Conservation (phyloP, 2,329 filamentous ascomycete species). For the Fusarium sp. region DNA sequence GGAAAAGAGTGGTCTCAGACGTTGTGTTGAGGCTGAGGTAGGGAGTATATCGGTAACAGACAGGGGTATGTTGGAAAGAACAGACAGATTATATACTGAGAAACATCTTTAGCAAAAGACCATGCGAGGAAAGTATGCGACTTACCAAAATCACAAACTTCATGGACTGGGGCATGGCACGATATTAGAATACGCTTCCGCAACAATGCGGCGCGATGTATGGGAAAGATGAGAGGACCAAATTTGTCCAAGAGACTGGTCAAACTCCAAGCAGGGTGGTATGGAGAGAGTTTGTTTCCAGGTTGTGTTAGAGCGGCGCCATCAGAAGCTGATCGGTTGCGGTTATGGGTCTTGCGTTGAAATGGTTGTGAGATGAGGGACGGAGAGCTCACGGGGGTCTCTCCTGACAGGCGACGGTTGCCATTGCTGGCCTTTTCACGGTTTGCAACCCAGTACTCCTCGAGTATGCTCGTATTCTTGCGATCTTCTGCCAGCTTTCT, state of each 20-base stretch:
- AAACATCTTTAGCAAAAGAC: conserved; percentile 34
- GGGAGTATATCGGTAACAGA: conserved; percentile 78
- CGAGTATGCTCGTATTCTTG: conserved; percentile 71
- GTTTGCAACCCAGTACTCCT: conserved; percentile 80
- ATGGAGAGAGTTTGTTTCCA: conserved; percentile 75
- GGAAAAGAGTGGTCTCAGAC: conserved; percentile 87
- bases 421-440: conserved; percentile 53
- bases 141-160: conserved; percentile 88
- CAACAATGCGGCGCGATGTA: conserved; percentile 87
- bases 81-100: conserved; percentile 91
- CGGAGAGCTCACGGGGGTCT: conserved; percentile 65
- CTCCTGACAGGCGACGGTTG: conserved; percentile 50
- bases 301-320: conserved; percentile 67
- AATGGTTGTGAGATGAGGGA: conserved; percentile 49
- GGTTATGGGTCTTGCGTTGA: conserved; percentile 58
- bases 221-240: conserved; percentile 90
- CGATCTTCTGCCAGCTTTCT: conserved; percentile 73
- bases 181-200: conserved; percentile 90
- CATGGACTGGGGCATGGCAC: conserved; percentile 84
- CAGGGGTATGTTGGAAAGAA: conserved; percentile 87
- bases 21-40: conserved; percentile 67
- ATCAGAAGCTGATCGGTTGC: conserved; percentile 71
- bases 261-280: conserved; percentile 89
- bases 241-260: conserved; percentile 82
- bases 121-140: neutral